These are phyloP conservation scores for Candida insectalens DNA, from an alignment of 805 yeast genomes.

Conservation along the genomic window DNA sequence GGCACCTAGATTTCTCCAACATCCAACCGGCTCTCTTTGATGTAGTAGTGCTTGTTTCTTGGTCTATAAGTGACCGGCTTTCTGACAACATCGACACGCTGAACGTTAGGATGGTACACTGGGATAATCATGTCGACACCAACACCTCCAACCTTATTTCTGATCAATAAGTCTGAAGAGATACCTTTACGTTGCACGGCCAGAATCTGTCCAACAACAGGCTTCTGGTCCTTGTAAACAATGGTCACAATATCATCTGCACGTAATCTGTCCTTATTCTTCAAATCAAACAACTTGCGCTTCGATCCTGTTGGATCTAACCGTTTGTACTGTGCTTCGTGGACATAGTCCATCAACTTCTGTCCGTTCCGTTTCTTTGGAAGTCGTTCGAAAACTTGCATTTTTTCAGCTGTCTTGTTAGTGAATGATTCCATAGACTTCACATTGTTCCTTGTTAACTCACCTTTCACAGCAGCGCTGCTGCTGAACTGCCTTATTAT, in stretches of 20 bases:
- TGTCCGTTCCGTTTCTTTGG: conserved; percentile 39
- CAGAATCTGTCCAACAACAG: conserved; percentile 69
- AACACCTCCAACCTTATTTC: conserved; percentile 74
- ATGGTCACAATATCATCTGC: conserved; percentile 81
- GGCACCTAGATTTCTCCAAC: conserved; percentile 69
- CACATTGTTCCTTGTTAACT: too few relatives aligned
- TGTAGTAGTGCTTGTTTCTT: conserved; percentile 83
- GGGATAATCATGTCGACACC: conserved; percentile 83
- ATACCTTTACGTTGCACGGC: conserved; percentile 65
- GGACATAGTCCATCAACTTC: conserved; percentile 33
- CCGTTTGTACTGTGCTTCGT: conserved; percentile 40
- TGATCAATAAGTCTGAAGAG: conserved; percentile 66
- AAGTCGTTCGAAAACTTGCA: conserved; percentile 38
- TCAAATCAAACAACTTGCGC: conserved; percentile 39
- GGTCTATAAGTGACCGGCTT: conserved; percentile 64
- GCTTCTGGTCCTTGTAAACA: conserved; percentile 54
- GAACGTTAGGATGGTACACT: conserved; percentile 68
- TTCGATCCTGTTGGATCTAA: conserved; percentile 71
- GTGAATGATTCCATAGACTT: not conserved
- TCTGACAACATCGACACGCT: conserved; percentile 67
- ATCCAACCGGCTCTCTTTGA: conserved; percentile 70
- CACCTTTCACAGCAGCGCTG: too few relatives aligned
- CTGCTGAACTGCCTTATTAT: not conserved
- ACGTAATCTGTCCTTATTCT: conserved; percentile 42
- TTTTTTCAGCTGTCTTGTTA: conserved; percentile 6